phyloP scores from a whole-genome alignment of 768 basidiomycete genomes.

The Vararia minispora region DNA sequence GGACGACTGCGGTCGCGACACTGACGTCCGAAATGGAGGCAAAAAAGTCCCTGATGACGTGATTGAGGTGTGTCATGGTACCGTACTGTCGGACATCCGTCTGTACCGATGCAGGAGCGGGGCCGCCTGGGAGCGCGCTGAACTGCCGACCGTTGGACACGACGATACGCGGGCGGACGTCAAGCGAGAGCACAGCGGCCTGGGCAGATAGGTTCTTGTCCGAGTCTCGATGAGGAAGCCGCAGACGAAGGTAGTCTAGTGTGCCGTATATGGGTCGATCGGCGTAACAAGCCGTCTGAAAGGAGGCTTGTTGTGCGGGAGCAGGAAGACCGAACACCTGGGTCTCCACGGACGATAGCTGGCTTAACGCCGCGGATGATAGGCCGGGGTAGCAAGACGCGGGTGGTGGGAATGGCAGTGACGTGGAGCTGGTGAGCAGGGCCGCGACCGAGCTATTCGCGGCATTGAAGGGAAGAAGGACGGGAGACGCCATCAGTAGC shows the following conservation, averaged over 20 bases:
- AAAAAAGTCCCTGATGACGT: slow-evolving; percentile 48
- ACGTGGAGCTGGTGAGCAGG: slow-evolving; percentile 30
- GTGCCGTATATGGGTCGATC: slow-evolving; percentile 54
- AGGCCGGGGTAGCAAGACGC: slow-evolving; percentile 51
- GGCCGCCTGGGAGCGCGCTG: slow-evolving; percentile 32
- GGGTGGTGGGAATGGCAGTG: slow-evolving; percentile 44
- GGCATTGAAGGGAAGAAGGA: slow-evolving; percentile 50
- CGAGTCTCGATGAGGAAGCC: slow-evolving; percentile 44
- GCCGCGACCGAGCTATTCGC: slow-evolving; percentile 27
- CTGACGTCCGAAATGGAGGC: slow-evolving; percentile 34
- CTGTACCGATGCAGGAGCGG: slow-evolving; percentile 22
- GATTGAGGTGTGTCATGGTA: slow-evolving; percentile 39
- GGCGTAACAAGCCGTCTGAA: slow-evolving; percentile 41
- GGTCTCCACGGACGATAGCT: slow-evolving; percentile 38
- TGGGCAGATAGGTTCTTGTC: slow-evolving; percentile 33
- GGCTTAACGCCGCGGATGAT: slow-evolving; percentile 24
- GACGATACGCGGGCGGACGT: slow-evolving; percentile 35
- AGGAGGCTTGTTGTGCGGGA: slow-evolving; percentile 22
- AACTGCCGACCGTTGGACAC: slow-evolving; percentile 41
- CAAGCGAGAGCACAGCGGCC: slow-evolving; percentile 35
- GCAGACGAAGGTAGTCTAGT: slow-evolving; percentile 43
- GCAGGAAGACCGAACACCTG: slow-evolving; percentile 38
- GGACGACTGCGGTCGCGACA: slow-evolving; percentile 35
- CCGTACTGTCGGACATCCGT: slow-evolving; percentile 44
- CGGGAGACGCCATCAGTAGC: slow-evolving; percentile 32